These are phyloP conservation scores for Cutaneotrichosporon sp. DNA, from an alignment of 1,284 basidiomycete genomes.

Conservation along the genomic window DNA sequence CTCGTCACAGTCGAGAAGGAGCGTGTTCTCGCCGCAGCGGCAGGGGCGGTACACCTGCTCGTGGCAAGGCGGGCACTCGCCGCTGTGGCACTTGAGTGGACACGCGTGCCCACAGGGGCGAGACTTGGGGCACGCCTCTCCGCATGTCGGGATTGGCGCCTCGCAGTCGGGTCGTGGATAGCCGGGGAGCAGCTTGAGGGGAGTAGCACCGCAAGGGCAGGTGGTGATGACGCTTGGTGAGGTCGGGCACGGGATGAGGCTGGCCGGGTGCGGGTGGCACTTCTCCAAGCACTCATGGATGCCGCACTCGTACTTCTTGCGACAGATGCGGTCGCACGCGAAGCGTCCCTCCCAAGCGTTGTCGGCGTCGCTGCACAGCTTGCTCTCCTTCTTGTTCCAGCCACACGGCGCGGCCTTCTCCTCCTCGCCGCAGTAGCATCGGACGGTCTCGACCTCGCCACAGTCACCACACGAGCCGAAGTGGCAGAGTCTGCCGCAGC, in stretches of 20 bases:
- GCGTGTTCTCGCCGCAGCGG: slow-evolving; percentile 70
- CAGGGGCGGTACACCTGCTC: slow-evolving; percentile 70
- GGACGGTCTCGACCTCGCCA: slow-evolving; percentile 58
- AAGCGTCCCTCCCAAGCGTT: slow-evolving; percentile 69
- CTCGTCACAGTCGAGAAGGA: slow-evolving; percentile 58
- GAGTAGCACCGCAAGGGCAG: slow-evolving; percentile 78
- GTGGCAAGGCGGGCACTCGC: slow-evolving; percentile 70
- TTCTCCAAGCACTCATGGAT: slow-evolving; percentile 67
- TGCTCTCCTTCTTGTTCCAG: slow-evolving; percentile 55
- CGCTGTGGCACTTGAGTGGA: slow-evolving; percentile 58
- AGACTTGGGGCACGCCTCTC: slow-evolving; percentile 65
- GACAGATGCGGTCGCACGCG: slow-evolving; percentile 66
- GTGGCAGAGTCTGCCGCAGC: slow-evolving; percentile 63
- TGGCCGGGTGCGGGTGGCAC: slow-evolving; percentile 68
- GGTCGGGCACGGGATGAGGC: slow-evolving; percentile 66
- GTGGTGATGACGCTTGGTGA: slow-evolving; percentile 67
- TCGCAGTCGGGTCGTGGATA: slow-evolving; percentile 64
- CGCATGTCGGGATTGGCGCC: slow-evolving; percentile 77
- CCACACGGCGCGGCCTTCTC: slow-evolving; percentile 67
- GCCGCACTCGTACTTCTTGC: slow-evolving; percentile 72
- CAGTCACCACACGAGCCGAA: slow-evolving; percentile 70
- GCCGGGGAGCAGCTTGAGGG: slow-evolving; percentile 55
- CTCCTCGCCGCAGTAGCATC: slow-evolving; percentile 77
- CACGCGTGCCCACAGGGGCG: slow-evolving; percentile 72
- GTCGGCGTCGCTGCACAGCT: slow-evolving; percentile 34